These are phyloP conservation scores for Pythium periplocum DNA, from an alignment of 352 stramenopile species.

Conservation along the genomic window DNA sequence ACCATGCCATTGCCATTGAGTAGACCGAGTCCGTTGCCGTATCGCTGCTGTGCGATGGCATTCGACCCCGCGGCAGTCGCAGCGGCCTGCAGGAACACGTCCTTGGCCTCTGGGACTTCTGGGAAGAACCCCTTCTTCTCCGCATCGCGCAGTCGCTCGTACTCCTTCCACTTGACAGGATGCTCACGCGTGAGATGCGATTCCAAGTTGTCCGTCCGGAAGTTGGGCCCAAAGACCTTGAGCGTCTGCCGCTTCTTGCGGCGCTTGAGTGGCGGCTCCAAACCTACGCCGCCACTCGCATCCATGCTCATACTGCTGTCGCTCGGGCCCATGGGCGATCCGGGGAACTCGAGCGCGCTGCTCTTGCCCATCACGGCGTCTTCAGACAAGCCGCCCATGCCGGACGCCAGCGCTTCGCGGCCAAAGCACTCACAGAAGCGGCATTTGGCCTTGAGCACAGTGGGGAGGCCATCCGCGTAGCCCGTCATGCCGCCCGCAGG, in stretches of 20 bases:
- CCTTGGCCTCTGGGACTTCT: conserved; percentile 21
- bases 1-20: not conserved
- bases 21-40: not conserved
- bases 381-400: conserved; percentile 7
- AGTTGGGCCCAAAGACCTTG: conserved; percentile 53
- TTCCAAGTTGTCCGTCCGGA: conserved; percentile 54
- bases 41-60: not conserved
- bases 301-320: conserved; percentile 17
- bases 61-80: conserved; percentile 5
- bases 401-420: conserved; percentile 20
- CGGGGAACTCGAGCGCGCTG: conserved; percentile 17
- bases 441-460: conserved; percentile 46
- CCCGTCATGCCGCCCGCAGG: not conserved
- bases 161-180: conserved; percentile 40
- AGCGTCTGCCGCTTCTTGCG: conserved; percentile 56
- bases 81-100: conserved; percentile 11
- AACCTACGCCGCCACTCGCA: not conserved
- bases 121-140: conserved; percentile 49
- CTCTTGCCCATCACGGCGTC: conserved; percentile 7
- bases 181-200: conserved; percentile 47
- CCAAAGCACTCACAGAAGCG: conserved; percentile 58
- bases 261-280: conserved; percentile 24
- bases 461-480: conserved; percentile 12
- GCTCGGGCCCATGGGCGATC: conserved; percentile 13
- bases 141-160: conserved; percentile 35